Evolutionary conservation across 2,329 filamentous ascomycete genomes (phyloP).

Genomic region (Fusarium sp.): DNA sequence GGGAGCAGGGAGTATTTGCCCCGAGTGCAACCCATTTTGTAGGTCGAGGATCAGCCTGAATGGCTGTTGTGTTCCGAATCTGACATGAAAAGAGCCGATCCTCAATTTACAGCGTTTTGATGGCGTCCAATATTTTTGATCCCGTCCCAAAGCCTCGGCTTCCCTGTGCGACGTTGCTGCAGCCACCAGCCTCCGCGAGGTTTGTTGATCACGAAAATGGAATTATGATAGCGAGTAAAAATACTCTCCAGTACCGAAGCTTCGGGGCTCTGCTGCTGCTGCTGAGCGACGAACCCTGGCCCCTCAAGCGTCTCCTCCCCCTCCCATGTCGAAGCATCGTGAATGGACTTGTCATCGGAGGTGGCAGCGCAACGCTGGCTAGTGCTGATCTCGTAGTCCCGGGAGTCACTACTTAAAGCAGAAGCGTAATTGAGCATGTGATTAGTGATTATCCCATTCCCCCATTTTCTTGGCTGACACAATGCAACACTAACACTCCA

Average conservation of each 20-base stretch:
- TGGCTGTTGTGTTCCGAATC: background rate
- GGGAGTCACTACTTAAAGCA: constrained; percentile 27
- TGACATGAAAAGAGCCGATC: constrained; percentile 13
- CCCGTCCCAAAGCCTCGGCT: background rate
- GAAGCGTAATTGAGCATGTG: constrained; percentile 12
- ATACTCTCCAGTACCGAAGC: background rate
- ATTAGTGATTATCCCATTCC: background rate
- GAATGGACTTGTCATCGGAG: constrained; percentile 1
- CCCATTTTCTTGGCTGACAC: constrained; percentile 13
- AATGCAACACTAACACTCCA: constrained; percentile 3
- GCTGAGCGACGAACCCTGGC: background rate
- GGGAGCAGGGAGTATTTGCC: background rate
- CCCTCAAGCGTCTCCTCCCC: background rate
- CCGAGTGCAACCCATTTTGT: constrained; percentile 16
- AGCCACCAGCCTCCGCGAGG: background rate
- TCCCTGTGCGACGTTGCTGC: background rate
- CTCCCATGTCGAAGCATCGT: background rate
- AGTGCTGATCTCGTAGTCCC: constrained; percentile 20
- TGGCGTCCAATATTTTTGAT: background rate
- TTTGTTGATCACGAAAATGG: constrained; percentile 10
- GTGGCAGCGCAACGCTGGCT: background rate
- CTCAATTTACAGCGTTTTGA: background rate
- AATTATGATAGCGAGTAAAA: background rate
- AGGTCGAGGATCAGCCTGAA: constrained; percentile 11
- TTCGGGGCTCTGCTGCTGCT: background rate